phyloP scores from a whole-genome alignment of 805 yeast species.

The Wickerhamiella lipophila region DNA sequence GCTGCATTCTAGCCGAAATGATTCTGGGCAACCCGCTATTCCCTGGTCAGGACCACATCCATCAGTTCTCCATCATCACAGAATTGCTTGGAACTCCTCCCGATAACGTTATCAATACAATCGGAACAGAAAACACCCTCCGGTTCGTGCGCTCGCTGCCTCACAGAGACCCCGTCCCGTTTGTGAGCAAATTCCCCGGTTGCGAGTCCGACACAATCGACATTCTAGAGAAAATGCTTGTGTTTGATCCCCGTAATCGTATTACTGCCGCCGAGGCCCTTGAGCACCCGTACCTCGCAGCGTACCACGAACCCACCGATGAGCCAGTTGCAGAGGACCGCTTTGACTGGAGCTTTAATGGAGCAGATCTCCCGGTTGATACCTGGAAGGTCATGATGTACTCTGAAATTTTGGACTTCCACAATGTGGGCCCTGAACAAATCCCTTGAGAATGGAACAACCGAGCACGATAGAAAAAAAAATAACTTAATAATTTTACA shows the following conservation, averaged over 20 bases:
- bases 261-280: conserved; percentile 85
- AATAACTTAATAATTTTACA: not conserved
- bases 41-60: conserved; percentile 98
- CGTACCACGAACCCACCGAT: conserved; percentile 94
- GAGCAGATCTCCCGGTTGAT: conserved; percentile 93
- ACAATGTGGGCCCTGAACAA: conserved; percentile 55
- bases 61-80: conserved; percentile 92
- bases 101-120: conserved; percentile 86
- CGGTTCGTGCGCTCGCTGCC: conserved; percentile 91
- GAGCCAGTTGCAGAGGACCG: conserved; percentile 89
- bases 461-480: not conserved
- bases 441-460: no score
- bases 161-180: conserved; percentile 80
- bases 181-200: conserved; percentile 62
- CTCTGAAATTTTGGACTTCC: conserved; percentile 91
- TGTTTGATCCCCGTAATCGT: conserved; percentile 89
- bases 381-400: conserved; percentile 99
- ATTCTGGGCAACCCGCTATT: conserved; percentile 92
- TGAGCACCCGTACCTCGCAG: conserved; percentile 80
- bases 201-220: conserved; percentile 66
- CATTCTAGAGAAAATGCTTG: conserved; percentile 74
- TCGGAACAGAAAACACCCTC: conserved; percentile 88
- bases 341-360: conserved; percentile 97
- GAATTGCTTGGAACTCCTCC: conserved; percentile 96
- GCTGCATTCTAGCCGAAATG: conserved; percentile 96